Evolutionary conservation across 805 yeast species (phyloP).

Genomic region (Lachancea cidri): DNA sequence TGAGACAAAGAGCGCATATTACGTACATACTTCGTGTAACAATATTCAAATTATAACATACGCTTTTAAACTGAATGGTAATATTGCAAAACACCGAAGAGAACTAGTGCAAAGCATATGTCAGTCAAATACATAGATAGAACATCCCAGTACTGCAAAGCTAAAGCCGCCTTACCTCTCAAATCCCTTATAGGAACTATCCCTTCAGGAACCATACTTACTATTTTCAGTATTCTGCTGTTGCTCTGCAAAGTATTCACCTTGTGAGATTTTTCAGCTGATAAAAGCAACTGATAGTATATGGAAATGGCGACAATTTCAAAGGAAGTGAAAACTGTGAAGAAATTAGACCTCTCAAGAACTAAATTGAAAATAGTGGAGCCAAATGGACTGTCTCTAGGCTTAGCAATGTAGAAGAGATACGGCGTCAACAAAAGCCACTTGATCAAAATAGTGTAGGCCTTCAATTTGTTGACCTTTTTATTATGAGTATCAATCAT

Average conservation of each 20-base stretch:
- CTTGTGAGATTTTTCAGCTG: constrained; percentile 22
- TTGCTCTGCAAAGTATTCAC: constrained; percentile 25
- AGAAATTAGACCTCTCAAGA: constrained; percentile 27
- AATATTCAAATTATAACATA: not conserved
- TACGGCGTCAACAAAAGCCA: constrained; percentile 32
- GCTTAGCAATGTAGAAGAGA: constrained; percentile 23
- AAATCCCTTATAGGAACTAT: constrained; percentile 28
- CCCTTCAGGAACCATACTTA: constrained; percentile 33
- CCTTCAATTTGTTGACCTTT: constrained; percentile 27
- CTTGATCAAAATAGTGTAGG: constrained; percentile 26
- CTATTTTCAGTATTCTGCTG: constrained; percentile 27
- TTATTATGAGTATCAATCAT: constrained; percentile 28
- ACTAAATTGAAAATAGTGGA: constrained; percentile 4
- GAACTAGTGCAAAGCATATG: constrained; percentile 29
- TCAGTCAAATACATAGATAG: constrained; percentile 31
- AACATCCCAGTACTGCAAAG: constrained; percentile 32
- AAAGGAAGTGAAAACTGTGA: constrained; percentile 30
- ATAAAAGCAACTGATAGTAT: constrained; percentile 26
- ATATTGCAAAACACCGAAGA: constrained; percentile 26
- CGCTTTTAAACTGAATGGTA: constrained; percentile 6
- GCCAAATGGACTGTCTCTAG: constrained; percentile 2
- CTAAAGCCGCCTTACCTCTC: constrained; percentile 23
- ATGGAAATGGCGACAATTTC: constrained; percentile 32
- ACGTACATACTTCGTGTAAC: not conserved
- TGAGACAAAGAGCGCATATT: not conserved